These are phyloP conservation scores for Colletotrichum aenigma DNA, from an alignment of 2,329 filamentous ascomycete species.

Conservation along the genomic window DNA sequence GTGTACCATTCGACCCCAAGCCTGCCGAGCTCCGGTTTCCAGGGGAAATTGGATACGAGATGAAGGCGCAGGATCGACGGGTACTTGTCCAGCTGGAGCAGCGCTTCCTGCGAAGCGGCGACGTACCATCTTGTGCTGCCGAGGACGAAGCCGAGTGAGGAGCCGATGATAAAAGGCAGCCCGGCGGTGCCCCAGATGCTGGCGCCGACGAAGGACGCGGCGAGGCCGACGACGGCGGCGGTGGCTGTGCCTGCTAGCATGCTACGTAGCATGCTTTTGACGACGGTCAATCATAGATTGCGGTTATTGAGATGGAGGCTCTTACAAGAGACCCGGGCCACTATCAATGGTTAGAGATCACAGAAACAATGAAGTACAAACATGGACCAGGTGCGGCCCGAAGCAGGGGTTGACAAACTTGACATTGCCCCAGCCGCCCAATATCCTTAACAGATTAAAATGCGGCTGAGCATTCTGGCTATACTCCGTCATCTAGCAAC, in stretches of 20 bases:
- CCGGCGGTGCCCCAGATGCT: constrained; percentile 25
- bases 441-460: constrained; percentile 12
- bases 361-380: accelerated
- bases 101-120: constrained; percentile 17
- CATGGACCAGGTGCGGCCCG: background rate
- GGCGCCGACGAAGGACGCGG: constrained; percentile 19
- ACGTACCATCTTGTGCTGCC: constrained; percentile 25
- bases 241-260: constrained; percentile 24
- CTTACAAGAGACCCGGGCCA: background rate
- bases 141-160: constrained; percentile 23
- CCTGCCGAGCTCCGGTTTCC: constrained; percentile 16
- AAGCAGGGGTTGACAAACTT: background rate
- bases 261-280: constrained; percentile 26
- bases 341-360: background rate
- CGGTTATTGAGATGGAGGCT: accelerated
- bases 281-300: accelerated
- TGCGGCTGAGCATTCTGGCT: background rate
- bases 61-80: constrained; percentile 25
- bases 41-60: constrained; percentile 25
- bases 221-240: constrained; percentile 20
- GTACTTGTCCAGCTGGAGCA: constrained; percentile 24
- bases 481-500: background rate
- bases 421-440: constrained; percentile 25
- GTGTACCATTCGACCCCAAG: constrained; percentile 15
- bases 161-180: constrained; percentile 24